Base-by-base conservation (phyloP, 169 alveolate species). In the Fabrea salina region DNA sequence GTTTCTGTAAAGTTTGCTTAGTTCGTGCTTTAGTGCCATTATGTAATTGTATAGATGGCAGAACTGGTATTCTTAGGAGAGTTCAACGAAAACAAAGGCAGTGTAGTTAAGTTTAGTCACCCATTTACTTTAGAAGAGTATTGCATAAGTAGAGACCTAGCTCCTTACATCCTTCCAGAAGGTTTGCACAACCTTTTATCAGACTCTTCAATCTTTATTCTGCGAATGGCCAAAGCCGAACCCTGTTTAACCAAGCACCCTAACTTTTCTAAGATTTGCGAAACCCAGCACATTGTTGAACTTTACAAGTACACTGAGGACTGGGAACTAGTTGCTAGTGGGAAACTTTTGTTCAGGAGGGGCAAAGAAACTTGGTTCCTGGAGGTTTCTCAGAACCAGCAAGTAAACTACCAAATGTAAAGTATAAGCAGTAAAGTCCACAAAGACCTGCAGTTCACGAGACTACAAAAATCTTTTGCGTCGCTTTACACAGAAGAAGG, bases 21-120 rank as follows among this genome's bases (percentile, higher is more conserved):
- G 78, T 43, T 68, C 78, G n/a, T 47, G 40, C 30, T 68, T 68
- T 40, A 68, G 2, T 13, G 78, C 78, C 78, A 68, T 68, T 68
- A 56, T 47, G 16, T 47, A 47, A 44, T n/a, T n/a, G n/a, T n/a
- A n/a, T n/a, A 51, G 27, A 51, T 51, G 27, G 59, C 59, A 51
- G 59, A 51, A 22, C 59, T 51, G 19, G 59, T 51, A 51, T 51
- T 51, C 19, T 5, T 64, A 19, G 75, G 57, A 39, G 75, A 64
- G 30, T 64, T 64, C 5, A 51, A 64, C 41, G 43, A 64, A 19
- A 64, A 51, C n/a, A 56, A 64, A 64, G 75, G 75, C 49, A 27
- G 57, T 16, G 41, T 22, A 11, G 19, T 32, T 16, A 32, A 16
- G 4, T 1, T 64, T 37, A 33, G 30, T 30, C 41, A 64, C 50